phyloP scores from a whole-genome alignment of 345 rosid species.

The Populus ilicifolia region DNA sequence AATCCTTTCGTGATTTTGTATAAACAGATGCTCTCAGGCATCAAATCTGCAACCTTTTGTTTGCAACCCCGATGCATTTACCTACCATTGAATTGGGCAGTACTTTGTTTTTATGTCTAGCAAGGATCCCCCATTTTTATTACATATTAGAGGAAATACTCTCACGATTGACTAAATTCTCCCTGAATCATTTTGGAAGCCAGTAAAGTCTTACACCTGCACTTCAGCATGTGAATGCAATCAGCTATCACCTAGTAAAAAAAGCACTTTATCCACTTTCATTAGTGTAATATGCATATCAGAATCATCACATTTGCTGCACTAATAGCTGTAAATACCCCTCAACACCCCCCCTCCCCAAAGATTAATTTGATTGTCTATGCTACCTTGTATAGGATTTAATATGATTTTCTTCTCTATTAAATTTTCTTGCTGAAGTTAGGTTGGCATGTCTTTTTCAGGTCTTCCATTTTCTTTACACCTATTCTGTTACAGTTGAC shows the following conservation, averaged over 20 bases:
- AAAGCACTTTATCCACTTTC: not conserved
- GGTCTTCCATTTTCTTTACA: constrained; percentile 89
- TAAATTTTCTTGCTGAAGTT: constrained; percentile 21
- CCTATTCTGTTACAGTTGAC: constrained; percentile 60
- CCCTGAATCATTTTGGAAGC: not conserved
- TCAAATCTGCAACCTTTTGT: no score
- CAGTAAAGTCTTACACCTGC: not conserved
- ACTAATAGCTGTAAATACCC: no score
- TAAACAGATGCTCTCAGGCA: no score
- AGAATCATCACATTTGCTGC: not conserved
- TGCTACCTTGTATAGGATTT: not conserved
- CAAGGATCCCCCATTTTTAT: not conserved
- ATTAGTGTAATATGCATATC: not conserved
- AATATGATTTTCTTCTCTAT: not conserved
- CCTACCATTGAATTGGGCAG: not conserved
- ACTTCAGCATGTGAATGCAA: not conserved
- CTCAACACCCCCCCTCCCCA: no score
- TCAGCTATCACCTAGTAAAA: not conserved
- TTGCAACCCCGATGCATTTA: no score
- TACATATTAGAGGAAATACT: not conserved
- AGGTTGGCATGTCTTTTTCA: constrained; percentile 35
- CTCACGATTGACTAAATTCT: not conserved
- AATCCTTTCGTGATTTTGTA: no score
- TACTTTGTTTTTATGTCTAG: not conserved
- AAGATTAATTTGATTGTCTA: no score